phyloP scores from a whole-genome alignment of 2,329 filamentous ascomycete species.

The Aspergillus spinulosporus region DNA sequence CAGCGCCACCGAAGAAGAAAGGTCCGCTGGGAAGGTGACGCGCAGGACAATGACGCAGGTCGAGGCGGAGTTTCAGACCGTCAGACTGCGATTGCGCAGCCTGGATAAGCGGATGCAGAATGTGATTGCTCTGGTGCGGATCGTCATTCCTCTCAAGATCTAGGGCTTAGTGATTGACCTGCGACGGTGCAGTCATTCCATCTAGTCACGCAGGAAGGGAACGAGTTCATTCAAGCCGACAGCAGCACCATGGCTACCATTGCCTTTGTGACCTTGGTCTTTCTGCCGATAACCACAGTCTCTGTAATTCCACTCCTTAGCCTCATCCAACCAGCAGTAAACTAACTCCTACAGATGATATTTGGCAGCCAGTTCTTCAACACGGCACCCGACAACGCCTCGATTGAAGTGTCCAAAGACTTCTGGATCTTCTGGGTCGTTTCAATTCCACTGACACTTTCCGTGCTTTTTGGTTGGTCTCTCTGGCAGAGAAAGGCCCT shows the following conservation, averaged over 20 bases:
- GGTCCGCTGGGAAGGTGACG: background rate
- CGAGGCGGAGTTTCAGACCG: background rate
- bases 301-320: background rate
- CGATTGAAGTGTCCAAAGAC: conserved; percentile 1
- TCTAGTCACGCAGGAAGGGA: conserved; percentile 3
- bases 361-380: conserved; percentile 10
- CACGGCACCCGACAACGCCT: background rate
- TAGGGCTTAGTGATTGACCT: background rate
- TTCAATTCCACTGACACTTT: background rate
- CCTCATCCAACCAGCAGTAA: background rate
- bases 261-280: conserved; percentile 2
- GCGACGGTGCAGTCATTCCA: background rate
- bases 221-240: background rate
- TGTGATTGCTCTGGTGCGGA: background rate
- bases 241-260: conserved; percentile 8
- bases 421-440: conserved; percentile 6
- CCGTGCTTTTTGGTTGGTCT: background rate
- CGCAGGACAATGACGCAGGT: background rate
- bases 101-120: conserved; percentile 6
- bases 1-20: background rate
- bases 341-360: background rate
- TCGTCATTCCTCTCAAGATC: background rate
- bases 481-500: background rate
- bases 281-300: conserved; percentile 1
- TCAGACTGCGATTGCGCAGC: background rate